Conservation (phyloP, 805 yeast species). For the Starmerella scarabaei region DNA sequence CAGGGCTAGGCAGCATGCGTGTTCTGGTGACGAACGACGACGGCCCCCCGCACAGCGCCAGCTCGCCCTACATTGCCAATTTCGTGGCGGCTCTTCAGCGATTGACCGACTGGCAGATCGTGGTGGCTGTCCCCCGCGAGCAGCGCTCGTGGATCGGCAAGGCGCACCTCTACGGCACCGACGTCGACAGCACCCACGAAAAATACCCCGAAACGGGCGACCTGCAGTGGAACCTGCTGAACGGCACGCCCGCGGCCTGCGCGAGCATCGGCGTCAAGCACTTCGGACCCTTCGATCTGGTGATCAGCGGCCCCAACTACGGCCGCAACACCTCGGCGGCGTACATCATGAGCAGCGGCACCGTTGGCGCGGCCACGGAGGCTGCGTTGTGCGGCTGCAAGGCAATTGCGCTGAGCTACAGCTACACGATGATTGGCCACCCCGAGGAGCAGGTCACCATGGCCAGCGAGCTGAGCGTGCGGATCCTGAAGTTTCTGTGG, state of each 20-base stretch:
- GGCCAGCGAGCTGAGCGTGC: slow-evolving; percentile 59
- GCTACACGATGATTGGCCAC: slow-evolving; percentile 42
- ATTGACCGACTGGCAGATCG: slow-evolving; percentile 69
- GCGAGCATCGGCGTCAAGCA: slow-evolving; percentile 80
- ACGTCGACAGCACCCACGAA: slow-evolving; percentile 26
- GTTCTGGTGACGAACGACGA: slow-evolving; percentile 71
- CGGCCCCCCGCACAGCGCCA: slow-evolving; percentile 72
- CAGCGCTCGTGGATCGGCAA: slow-evolving; percentile 96
- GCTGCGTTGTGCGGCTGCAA: slow-evolving; percentile 53
- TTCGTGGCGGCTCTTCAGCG: slow-evolving; percentile 55
- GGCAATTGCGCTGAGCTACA: slow-evolving; percentile 74
- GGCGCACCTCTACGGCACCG: slow-evolving; percentile 64
- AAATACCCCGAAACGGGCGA: slow-evolving; percentile 38
- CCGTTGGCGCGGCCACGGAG: slow-evolving; percentile 95
- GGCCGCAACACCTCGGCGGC: slow-evolving; percentile 87
- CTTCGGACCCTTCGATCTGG: slow-evolving; percentile 57
- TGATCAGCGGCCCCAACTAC: slow-evolving; percentile 88
- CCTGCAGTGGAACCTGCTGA: slow-evolving; percentile 56
- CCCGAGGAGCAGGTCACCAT: slow-evolving; percentile 42
- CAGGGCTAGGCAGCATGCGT: too few relatives aligned
- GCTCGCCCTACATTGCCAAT: slow-evolving; percentile 76
- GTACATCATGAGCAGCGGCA: slow-evolving; percentile 82
- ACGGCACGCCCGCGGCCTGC: slow-evolving; percentile 95
- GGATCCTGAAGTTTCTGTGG: slow-evolving; percentile 46
- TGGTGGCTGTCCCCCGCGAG: slow-evolving; percentile 67